Base-by-base conservation (phyloP, 352 stramenopile species). In the Globisporangium cederbergense region DNA sequence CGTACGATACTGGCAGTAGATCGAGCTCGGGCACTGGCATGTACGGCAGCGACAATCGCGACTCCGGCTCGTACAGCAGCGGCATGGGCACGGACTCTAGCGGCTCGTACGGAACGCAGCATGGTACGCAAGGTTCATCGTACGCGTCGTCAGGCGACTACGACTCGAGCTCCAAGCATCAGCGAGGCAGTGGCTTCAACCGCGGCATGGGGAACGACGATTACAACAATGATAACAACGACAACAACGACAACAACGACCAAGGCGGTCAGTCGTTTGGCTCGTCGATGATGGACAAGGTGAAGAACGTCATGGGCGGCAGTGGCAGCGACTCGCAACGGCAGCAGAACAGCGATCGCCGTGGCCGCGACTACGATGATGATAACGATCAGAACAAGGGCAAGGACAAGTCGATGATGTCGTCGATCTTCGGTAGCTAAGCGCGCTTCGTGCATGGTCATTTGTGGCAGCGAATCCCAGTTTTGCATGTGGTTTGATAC, bases 341-440 rank as follows among this genome's bases (percentile, higher is more conserved):
- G 18, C 16, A 9, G 45, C 45, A 30, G 11, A 16, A 46, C 25
- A 58, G 52, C 20, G 22, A 22, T 32, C 11, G 14, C 38, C 22
- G 28, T 14, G 36, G 4, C 5, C 22, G 22, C 55, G 25, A 38
- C 40, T 14, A 46, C 34, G 38, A 61, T 25, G 7, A 61, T 14
- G 55, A 61, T 40, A 50, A 50, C 22, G 55, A 40, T 25, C 22
- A 25, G 11, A 25, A 32, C 55, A 28, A 52, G 40, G 36, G 43
- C 55, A 52, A 52, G 25, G 43, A 50, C 22, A 61, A 61, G 38
- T 61, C 55, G 22, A 52, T 61, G 22, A 61, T 51, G 38, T 50
- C 55, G 55, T 38, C 55, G 22, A 6, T 61, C 13, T 61, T 61
- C 38, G 55, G 55, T 14, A 36, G 22, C 4, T 60, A 50, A 60